Base-by-base conservation (phyloP, 2,329 filamentous ascomycete genomes). In the Phaeosphaeriaceae sp. region DNA sequence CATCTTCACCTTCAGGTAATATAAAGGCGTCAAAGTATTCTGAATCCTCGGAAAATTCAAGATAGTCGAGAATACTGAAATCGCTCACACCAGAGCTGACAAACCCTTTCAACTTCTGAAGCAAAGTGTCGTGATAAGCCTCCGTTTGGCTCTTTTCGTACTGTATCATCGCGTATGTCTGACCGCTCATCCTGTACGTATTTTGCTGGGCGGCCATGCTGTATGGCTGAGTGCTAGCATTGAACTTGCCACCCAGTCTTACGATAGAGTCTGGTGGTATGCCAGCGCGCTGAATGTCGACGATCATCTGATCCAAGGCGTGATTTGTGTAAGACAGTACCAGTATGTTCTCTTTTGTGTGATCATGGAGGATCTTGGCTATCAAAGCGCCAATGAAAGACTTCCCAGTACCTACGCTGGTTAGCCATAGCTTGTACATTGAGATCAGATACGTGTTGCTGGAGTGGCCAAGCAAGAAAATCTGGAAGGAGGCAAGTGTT, bases 381-480 rank as follows among this genome's bases (percentile, higher is more conserved):
- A 89, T 78, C 1, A 90, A 76, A 0, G 89, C 86, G 0, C 91
- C 91, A 2, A 91, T 84, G 60, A 91, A 91, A 0, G 89, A 91
- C 63, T 93, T 93, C 1, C 91, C 91, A 0, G 89, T 93, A 0
- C 89, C 88, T 36, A 13, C 88, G 13, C 47, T 20, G 19, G 57
- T 58, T 73, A 19, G 60, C 63, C 48, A 48, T 21, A 49, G 33
- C 33, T 15, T 24, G n/a, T 2, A 44, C 36, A 41, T 21, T 19
- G 2, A 41, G 7, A n/a, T 40, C 17, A 54, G 13, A 42, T 21
- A 27, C 6, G 11, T 31, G 25, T n/a, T 31, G 25, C 11, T 11
- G 25, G 25, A 31, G 11, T 42, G 40, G 40, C 15, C 40, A 17
- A 42, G 40, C 40, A 42, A 42, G 6, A 5, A 17, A 42, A 17